phyloP scores from a whole-genome alignment of 495 filamentous ascomycete species.

The Trichoderma virens region DNA sequence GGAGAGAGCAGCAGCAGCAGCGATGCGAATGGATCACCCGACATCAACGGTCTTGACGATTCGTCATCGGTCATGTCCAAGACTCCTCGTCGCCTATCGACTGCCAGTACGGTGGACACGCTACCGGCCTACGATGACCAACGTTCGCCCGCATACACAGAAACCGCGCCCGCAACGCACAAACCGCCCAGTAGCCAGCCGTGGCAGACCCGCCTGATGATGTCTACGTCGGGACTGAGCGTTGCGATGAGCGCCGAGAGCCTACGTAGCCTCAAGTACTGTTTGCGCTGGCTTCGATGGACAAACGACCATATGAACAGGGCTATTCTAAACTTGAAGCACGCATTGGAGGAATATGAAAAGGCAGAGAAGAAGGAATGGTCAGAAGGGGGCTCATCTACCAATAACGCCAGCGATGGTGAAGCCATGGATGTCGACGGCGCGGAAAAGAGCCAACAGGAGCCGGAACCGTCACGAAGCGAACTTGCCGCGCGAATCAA shows the following conservation, averaged over 20 bases:
- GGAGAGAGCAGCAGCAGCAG: conserved; percentile 22
- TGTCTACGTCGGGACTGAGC: conserved; percentile 75
- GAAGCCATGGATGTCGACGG: conserved; percentile 17
- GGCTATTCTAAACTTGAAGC: conserved; percentile 59
- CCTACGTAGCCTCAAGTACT: conserved; percentile 66
- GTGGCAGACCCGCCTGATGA: conserved; percentile 73
- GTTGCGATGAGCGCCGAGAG: conserved; percentile 84
- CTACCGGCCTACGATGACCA: conserved; percentile 76
- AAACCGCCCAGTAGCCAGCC: conserved; percentile 15
- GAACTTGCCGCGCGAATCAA: conserved; percentile 54
- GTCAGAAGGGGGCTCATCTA: conserved; percentile 13
- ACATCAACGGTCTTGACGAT: neutral
- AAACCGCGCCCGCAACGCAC: conserved; percentile 23
- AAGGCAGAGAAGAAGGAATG: conserved; percentile 41
- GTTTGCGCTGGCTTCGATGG: conserved; percentile 65
- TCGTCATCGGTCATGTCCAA: neutral
- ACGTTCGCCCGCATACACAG: conserved; percentile 63
- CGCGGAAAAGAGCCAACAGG: conserved; percentile 18
- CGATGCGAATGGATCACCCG: conserved; percentile 14
- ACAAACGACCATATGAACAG: conserved; percentile 68
- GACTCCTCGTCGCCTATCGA: conserved; percentile 29
- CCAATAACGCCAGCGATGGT: conserved; percentile 15
- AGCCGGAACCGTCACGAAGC: conserved; percentile 21
- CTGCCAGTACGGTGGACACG: conserved; percentile 50
- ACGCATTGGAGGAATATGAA: conserved; percentile 71